Base-by-base conservation (phyloP, 2,329 filamentous ascomycete genomes). In the Lasiodiplodia sp. region DNA sequence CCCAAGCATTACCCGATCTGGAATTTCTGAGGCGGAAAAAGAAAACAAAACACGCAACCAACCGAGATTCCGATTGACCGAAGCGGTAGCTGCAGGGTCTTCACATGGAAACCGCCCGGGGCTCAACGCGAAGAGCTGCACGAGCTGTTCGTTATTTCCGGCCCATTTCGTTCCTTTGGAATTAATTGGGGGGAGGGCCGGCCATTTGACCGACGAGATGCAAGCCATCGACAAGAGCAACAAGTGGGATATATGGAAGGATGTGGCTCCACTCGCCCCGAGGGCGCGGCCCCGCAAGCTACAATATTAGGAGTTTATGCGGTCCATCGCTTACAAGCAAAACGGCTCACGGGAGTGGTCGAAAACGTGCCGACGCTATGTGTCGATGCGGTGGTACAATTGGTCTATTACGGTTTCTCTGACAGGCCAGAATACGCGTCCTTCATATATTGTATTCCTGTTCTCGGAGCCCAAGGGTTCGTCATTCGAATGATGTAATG, bases 1-100 rank as follows among this genome's bases (percentile, higher is more conserved):
- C 44, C 44, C 44, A 47, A 47, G 44, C 44, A 47, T 47, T 47
- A 47, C 44, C 44, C 44, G 44, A 47, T 47, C 44, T 47, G 44
- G 44, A n/a, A 47, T 47, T 10, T 21, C 18, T 47, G 44, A 47
- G n/a, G 44, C 44, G 44, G 6, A 47, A 47, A 47, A 47, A 47
- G 44, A 47, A 47, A 47, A 21, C 44, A 47, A 47, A 11, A 47
- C 18, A 47, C 44, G 44, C 4, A 11, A 8, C 44, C n/a, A 47
- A 18, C 44, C n/a, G 44, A n/a, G 44, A n/a, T 7, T 10, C 7
- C 6, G 7, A 47, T 18, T 10, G 44, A 47, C 44, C 12, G 44
- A 47, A 21, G n/a, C 14, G 44, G 44, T 14, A 47, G 21, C 44
- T 47, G 44, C 44, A 47, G 18, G 44, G 44, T 47, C 44, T 47